These are phyloP conservation scores for Moniliophthora roreri DNA, from an alignment of 1,284 basidiomycete species.

Conservation along the genomic window DNA sequence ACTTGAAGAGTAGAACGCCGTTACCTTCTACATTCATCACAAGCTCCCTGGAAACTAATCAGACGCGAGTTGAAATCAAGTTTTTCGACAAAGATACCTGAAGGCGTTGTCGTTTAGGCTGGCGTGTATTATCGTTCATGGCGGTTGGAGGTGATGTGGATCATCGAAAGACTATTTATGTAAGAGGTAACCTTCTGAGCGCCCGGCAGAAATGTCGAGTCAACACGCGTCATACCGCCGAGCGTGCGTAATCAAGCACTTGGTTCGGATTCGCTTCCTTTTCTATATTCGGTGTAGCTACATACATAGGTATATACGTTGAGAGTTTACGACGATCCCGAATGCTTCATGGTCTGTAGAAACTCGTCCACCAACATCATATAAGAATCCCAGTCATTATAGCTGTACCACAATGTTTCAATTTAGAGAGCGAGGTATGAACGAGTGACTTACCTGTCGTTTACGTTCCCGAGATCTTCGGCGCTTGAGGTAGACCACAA, in stretches of 20 bases:
- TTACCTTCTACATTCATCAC: slow-evolving; percentile 14
- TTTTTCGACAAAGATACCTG: slow-evolving; percentile 11
- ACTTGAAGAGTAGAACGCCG: too few relatives aligned
- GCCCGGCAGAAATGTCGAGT: too few relatives aligned
- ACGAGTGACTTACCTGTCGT: neutral
- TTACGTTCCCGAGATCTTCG: neutral
- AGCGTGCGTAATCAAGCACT: too few relatives aligned
- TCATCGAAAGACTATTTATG: too few relatives aligned
- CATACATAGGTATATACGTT: too few relatives aligned
- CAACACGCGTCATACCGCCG: too few relatives aligned
- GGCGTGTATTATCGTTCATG: neutral
- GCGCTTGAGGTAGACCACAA: too few relatives aligned
- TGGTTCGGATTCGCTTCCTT: too few relatives aligned
- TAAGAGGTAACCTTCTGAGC: too few relatives aligned
- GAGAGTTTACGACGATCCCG: too few relatives aligned
- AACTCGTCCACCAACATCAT: neutral
- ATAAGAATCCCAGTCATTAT: slow-evolving; percentile 4
- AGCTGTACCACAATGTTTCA: neutral
- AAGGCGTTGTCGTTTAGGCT: neutral
- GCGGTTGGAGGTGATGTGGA: too few relatives aligned
- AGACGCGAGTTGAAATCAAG: slow-evolving; percentile 2
- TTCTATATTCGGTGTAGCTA: too few relatives aligned
- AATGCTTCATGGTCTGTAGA: neutral
- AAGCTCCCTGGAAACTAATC: slow-evolving; percentile 11
- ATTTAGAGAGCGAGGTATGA: neutral